Conservation (phyloP, 768 basidiomycete species). For the Strobilomyces echinocephalus region DNA sequence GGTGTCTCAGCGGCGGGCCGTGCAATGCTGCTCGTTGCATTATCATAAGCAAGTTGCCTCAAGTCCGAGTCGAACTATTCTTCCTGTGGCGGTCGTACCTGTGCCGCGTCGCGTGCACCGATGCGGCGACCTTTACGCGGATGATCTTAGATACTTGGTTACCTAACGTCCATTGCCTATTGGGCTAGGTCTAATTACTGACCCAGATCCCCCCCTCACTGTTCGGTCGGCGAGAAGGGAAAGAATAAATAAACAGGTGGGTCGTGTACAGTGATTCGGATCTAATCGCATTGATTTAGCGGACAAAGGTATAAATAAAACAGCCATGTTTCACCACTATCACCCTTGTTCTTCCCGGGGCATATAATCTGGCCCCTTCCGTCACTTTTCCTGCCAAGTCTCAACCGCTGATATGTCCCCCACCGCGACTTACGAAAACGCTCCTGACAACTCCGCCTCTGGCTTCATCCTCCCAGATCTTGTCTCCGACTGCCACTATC, state of each 20-base stretch:
- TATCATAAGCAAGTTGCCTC: too few relatives aligned
- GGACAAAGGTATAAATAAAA: conserved; percentile 29
- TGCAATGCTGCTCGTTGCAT: neutral
- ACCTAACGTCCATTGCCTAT: conserved; percentile 8
- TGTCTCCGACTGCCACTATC: conserved; percentile 36
- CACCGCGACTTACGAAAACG: conserved; percentile 18
- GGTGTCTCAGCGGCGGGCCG: neutral
- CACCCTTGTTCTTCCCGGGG: conserved; percentile 13
- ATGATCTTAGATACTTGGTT: conserved; percentile 9
- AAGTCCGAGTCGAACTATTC: neutral
- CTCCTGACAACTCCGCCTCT: conserved; percentile 5
- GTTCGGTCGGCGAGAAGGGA: neutral
- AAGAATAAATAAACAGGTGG: conserved; percentile 3
- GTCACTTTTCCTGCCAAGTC: neutral
- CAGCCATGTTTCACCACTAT: conserved; percentile 20
- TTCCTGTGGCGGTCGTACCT: neutral
- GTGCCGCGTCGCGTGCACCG: conserved; percentile 14
- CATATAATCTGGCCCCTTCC: conserved; percentile 11
- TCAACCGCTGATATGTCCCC: conserved; percentile 20
- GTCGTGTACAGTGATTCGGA: conserved; percentile 11
- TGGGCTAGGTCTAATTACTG: neutral
- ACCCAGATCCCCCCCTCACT: conserved; percentile 13
- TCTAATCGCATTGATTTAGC: conserved; percentile 12
- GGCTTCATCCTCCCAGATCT: conserved; percentile 40
- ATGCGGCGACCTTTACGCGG: conserved; percentile 24